Conservation (phyloP, 2,329 filamentous ascomycete genomes). For the Orbilia blumenaviensis region DNA sequence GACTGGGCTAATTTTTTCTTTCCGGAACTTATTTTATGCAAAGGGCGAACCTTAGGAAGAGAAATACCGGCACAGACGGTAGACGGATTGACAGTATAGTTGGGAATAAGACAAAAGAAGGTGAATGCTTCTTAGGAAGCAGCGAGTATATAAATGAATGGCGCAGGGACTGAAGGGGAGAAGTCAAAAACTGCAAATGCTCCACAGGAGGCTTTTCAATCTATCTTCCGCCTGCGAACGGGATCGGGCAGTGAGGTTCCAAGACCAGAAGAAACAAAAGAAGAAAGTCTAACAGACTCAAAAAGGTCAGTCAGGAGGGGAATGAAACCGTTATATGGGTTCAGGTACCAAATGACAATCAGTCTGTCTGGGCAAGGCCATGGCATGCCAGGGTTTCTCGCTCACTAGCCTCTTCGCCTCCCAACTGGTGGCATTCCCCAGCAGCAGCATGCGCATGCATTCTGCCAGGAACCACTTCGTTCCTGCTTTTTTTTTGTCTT, state of each 20-base stretch:
- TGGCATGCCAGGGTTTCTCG: conserved; percentile 4
- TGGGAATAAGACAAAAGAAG: conserved; percentile 35
- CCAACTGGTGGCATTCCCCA: conserved; percentile 22
- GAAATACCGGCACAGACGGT: conserved; percentile 51
- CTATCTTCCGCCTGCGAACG: conserved; percentile 40
- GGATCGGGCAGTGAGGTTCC: conserved; percentile 39
- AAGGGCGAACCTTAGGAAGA: conserved; percentile 14
- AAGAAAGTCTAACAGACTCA: conserved; percentile 44
- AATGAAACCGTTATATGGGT: conserved; percentile 53
- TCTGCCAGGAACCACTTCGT: conserved; percentile 26
- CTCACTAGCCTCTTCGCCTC: conserved; percentile 19
- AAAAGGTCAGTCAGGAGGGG: conserved; percentile 26
- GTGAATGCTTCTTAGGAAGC: conserved; percentile 47
- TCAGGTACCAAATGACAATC: conserved; percentile 37
- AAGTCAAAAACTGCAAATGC: conserved; percentile 12
- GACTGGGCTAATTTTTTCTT: conserved; percentile 43
- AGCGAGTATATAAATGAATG: conserved; percentile 45
- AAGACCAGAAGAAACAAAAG: conserved; percentile 48
- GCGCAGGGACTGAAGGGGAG: conserved; percentile 34
- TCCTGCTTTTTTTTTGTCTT: conserved; percentile 33
- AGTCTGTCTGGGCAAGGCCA: conserved; percentile 12
- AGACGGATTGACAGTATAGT: not conserved
- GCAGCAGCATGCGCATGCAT: conserved; percentile 22
- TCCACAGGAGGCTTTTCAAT: conserved; percentile 47
- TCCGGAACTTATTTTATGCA: conserved; percentile 5